A percentile compares a stretch with the other conserved stretches of the same genome.
phyloP scores from a whole-genome alignment of 2,329 filamentous ascomycete genomes.

The Teratosphaeria zuluensis region DNA sequence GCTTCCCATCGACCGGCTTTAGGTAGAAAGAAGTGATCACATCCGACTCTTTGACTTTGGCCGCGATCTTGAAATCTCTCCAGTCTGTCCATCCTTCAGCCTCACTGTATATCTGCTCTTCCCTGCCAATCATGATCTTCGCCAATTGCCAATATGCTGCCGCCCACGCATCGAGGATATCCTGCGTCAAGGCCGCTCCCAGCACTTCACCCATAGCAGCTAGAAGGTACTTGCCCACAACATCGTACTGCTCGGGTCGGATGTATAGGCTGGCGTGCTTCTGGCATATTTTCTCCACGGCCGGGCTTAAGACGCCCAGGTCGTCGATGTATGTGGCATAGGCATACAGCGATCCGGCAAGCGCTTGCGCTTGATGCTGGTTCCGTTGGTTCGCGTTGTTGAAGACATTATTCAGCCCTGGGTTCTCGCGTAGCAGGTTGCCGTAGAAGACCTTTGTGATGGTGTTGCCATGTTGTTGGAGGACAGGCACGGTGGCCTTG shows the following conservation, averaged over 20 bases:
- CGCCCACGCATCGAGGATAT: slow-evolving; percentile 57
- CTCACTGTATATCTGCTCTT: slow-evolving; percentile 52
- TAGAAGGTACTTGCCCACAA: slow-evolving; percentile 61
- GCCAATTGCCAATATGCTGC: slow-evolving; percentile 66
- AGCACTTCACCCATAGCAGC: slow-evolving; percentile 58
- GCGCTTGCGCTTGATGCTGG: slow-evolving; percentile 58
- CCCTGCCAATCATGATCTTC: slow-evolving; percentile 59
- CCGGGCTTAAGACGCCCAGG: slow-evolving; percentile 47
- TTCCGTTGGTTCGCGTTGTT: slow-evolving; percentile 60
- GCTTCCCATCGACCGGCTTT: slow-evolving; percentile 49
- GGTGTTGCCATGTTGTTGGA: slow-evolving; percentile 56
- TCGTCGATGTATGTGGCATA: slow-evolving; percentile 66
- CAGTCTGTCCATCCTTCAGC: slow-evolving; percentile 57
- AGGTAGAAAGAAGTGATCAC: slow-evolving; percentile 65
- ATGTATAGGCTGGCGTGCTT: slow-evolving; percentile 66
- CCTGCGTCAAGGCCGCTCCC: slow-evolving; percentile 55
- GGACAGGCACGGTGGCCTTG: slow-evolving; percentile 59
- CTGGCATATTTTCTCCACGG: slow-evolving; percentile 61
- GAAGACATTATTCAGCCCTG: slow-evolving; percentile 60
- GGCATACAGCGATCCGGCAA: slow-evolving; percentile 58
- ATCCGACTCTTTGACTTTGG: slow-evolving; percentile 56
- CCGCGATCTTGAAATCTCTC: slow-evolving; percentile 55
- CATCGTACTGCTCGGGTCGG: slow-evolving; percentile 57
- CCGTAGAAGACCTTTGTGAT: slow-evolving; percentile 66
- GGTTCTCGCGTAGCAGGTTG: slow-evolving; percentile 55